Evolutionary conservation across 768 basidiomycete species (phyloP).

Genomic region (Serendipita indica): DNA sequence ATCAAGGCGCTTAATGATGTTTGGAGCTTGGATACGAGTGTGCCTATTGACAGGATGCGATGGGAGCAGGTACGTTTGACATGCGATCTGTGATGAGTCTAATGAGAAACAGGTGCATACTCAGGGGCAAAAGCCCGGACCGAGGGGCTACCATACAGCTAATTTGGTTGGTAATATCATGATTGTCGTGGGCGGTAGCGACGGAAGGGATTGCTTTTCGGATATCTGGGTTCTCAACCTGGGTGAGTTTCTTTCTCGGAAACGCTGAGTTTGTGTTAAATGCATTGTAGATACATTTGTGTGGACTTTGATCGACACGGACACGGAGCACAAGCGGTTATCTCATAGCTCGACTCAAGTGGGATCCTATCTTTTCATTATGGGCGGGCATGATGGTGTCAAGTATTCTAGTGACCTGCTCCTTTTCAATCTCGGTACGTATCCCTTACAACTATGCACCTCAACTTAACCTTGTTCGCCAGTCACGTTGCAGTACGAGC

Average conservation of each 20-base stretch:
- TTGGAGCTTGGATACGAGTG: constrained; percentile 61
- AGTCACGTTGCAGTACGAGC: constrained; percentile 80
- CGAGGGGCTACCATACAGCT: constrained; percentile 82
- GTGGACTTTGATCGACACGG: constrained; percentile 24
- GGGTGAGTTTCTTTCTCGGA: constrained; percentile 35
- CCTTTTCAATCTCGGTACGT: constrained; percentile 71
- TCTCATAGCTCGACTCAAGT: constrained; percentile 83
- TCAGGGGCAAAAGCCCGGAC: constrained; percentile 30
- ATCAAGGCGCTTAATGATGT: constrained; percentile 79
- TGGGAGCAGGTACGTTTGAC: constrained; percentile 37
- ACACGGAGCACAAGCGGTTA: constrained; percentile 41
- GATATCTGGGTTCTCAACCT: constrained; percentile 81
- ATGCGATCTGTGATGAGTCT: constrained; percentile 13
- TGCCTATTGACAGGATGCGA: constrained; percentile 27
- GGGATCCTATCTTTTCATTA: constrained; percentile 79
- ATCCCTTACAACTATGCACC: constrained; percentile 11
- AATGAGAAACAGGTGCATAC: constrained; percentile 12
- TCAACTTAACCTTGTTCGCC: constrained; percentile 2
- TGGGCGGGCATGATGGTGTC: constrained; percentile 75
- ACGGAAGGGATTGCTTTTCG: constrained; percentile 74
- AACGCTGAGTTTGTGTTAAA: neutral
- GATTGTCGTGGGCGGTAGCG: constrained; percentile 83
- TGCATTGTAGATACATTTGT: constrained; percentile 20
- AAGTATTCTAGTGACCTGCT: constrained; percentile 57
- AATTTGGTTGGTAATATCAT: constrained; percentile 75